phyloP scores from a whole-genome alignment of 2,329 filamentous ascomycete genomes.

The Venturia asperata region DNA sequence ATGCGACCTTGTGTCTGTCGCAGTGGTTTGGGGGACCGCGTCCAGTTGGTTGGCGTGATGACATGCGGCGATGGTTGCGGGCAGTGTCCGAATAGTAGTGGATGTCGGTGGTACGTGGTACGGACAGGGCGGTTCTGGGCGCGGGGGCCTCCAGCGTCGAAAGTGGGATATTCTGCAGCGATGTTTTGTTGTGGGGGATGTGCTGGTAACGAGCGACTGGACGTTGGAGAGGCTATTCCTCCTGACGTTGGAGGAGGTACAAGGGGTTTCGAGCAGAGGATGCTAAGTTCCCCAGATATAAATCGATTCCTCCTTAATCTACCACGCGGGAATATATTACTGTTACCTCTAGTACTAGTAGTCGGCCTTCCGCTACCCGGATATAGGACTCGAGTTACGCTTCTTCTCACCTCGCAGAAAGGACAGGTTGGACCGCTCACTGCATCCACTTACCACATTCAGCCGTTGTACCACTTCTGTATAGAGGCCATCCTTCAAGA shows the following conservation, averaged over 20 bases:
- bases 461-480: too few relatives aligned
- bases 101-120: neutral
- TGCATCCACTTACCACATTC: too few relatives aligned
- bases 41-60: neutral
- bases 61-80: slow-evolving; percentile 12
- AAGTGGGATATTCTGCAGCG: neutral
- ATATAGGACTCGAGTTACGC: too few relatives aligned
- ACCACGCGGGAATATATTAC: neutral
- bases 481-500: too few relatives aligned
- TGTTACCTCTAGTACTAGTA: neutral
- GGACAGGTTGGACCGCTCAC: too few relatives aligned
- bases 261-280: neutral
- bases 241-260: neutral
- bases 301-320: neutral
- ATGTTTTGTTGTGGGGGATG: neutral
- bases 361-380: neutral
- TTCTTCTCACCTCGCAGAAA: too few relatives aligned
- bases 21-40: neutral
- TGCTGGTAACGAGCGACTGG: neutral
- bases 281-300: neutral
- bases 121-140: neutral
- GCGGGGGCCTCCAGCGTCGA: neutral
- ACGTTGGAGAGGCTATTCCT: neutral
- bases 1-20: neutral
- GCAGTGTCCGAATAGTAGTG: neutral